A percentile compares a stretch with the other conserved stretches of the same genome.
Evolutionary conservation across 768 basidiomycete species (phyloP).

Genomic region (Boletus edulis): DNA sequence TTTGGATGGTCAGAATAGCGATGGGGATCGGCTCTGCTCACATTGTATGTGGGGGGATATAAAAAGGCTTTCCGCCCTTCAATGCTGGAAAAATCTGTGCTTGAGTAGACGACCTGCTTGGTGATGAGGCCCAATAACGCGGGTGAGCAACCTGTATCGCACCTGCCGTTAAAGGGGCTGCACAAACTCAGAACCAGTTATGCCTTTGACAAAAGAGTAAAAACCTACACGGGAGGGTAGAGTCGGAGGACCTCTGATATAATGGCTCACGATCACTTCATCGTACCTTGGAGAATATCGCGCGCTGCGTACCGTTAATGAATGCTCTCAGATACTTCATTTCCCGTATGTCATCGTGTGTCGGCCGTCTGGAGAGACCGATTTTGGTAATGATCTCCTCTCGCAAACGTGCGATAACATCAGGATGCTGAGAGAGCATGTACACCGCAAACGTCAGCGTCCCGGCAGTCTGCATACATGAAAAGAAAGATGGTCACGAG

Average conservation of each 20-base stretch:
- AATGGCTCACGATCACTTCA: background rate
- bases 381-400: constrained; percentile 55
- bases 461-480: constrained; percentile 25
- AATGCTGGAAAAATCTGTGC: constrained; percentile 16
- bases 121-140: background rate
- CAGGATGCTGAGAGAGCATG: constrained; percentile 51
- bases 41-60: constrained; percentile 44
- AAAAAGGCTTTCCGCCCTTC: constrained; percentile 44
- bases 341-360: constrained; percentile 53
- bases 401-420: constrained; percentile 45
- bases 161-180: constrained; percentile 28
- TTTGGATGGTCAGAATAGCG: background rate
- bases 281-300: background rate
- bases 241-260: constrained; percentile 31
- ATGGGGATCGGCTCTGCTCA: constrained; percentile 6
- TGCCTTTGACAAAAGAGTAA: background rate
- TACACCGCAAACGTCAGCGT: constrained; percentile 39
- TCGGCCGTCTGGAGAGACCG: constrained; percentile 47
- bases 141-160: background rate
- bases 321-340: constrained; percentile 67
- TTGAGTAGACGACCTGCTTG: constrained; percentile 15
- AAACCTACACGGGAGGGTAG: constrained; percentile 30
- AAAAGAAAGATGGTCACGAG: constrained; percentile 11
- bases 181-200: background rate
- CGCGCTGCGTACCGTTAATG: constrained; percentile 49